A percentile compares a stretch with the other conserved stretches of the same genome.
Conservation (phyloP, 2,329 filamentous ascomycete genomes). For the Teratosphaeria gauchensis region DNA sequence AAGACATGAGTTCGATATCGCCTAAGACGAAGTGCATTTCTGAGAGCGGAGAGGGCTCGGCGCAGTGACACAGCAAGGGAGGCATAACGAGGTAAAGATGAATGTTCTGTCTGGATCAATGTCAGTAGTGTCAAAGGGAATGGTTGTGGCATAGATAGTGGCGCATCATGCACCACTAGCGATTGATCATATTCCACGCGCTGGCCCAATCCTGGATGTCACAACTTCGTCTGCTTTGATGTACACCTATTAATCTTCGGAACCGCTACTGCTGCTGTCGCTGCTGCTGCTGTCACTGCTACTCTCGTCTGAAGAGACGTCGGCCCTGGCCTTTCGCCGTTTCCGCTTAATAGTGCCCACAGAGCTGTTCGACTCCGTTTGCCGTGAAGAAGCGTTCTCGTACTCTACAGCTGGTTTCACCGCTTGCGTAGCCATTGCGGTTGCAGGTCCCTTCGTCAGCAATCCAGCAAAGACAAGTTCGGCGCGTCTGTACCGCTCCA, state of each 20-base stretch:
- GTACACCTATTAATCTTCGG: constrained; percentile 5
- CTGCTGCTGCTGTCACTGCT: constrained; percentile 9
- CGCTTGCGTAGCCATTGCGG: not conserved
- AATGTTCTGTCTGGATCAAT: no score
- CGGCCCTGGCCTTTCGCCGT: constrained; percentile 25
- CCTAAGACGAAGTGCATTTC: not conserved
- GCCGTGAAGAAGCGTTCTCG: not conserved
- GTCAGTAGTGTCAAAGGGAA: no score
- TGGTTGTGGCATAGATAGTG: no score
- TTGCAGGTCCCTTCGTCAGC: constrained; percentile 7
- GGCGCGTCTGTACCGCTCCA: constrained; percentile 16
- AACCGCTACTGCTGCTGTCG: constrained; percentile 8
- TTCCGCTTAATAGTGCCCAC: constrained; percentile 3
- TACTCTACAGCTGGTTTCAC: not conserved
- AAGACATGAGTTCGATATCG: not conserved
- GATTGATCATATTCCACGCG: not conserved
- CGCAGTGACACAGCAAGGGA: no score
- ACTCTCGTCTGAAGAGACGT: constrained; percentile 16
- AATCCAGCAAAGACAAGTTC: constrained; percentile 13
- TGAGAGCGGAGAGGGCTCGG: no score
- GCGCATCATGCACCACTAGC: not conserved
- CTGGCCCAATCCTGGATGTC: not conserved
- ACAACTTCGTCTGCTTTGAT: not conserved
- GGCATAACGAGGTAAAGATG: no score
- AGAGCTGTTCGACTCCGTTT: not conserved